Evolutionary conservation across 2,329 filamentous ascomycete species (phyloP), one percentile per base, ranked within the genome.

Genomic region (Colletotrichum horii): DNA sequence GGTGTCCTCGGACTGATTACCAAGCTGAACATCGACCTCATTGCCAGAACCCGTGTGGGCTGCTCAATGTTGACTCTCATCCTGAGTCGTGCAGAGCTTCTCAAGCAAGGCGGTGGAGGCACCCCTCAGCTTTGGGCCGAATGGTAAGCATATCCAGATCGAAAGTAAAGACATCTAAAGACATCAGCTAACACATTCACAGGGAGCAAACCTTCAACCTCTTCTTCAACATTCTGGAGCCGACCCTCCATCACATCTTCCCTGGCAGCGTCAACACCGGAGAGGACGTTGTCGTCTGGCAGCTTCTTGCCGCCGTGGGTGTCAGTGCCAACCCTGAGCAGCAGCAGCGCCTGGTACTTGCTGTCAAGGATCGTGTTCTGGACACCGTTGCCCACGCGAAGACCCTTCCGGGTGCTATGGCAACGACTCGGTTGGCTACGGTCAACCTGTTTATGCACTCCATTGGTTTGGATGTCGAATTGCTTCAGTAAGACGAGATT

Each of bases 401-500:
- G 89, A 96, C 95, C 2, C 89, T 99, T 38, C 96, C 97, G 22
- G 90, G 93, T 19, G 94, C 97, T 73, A 95, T 98, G 92, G 93
- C 94, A 15, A 92, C 92, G 76, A 93, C 95, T 82, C 93, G 96
- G 75, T 88, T 98, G 74, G 93, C 94, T 74, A 98, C 98, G 82
- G 97, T 99, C 79, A 99, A 99, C 83, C 87, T 99, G 71, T 99
- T 99, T 85, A 98, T 99, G 96, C 94, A 96, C 81, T 97, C 96
- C 71, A 98, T 99, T 85, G 97, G 97, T n/a, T 90, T 99, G 83
- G 97, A 99, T 87, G 97, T 99, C 66, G 97, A 98, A 80, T 85
- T 93, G 67, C 84, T 92, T 76, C 84, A 85, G 80, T 86, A 82
- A 81, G 28, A 71, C 14, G 32, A 38, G 8, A 73, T 65, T 15